Conservation (phyloP, 1,284 basidiomycete genomes). For the Marasmius oreades region DNA sequence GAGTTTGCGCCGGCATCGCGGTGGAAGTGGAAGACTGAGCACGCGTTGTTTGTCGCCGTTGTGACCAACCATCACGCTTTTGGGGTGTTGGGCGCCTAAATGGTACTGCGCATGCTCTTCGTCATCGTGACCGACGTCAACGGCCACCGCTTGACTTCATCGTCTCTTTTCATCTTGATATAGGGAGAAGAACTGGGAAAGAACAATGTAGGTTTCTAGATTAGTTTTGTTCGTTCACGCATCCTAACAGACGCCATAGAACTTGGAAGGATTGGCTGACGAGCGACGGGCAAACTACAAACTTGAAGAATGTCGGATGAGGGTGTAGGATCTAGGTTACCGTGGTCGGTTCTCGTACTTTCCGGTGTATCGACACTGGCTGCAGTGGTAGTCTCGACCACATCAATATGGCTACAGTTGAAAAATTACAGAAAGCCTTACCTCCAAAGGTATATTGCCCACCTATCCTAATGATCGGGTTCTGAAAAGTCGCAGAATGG, state of each 20-base stretch:
- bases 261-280: too few relatives aligned
- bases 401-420: conserved; percentile 86
- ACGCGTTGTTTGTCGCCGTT: conserved; percentile 42
- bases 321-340: conserved; percentile 50
- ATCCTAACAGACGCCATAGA: too few relatives aligned
- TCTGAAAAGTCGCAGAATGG: conserved; percentile 57
- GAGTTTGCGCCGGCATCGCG: conserved; percentile 70
- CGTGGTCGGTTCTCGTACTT: conserved; percentile 53
- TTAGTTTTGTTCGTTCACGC: too few relatives aligned
- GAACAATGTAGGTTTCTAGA: too few relatives aligned
- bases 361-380: conserved; percentile 61
- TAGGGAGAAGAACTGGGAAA: too few relatives aligned
- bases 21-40: conserved; percentile 23
- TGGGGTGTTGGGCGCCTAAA: too few relatives aligned
- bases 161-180: too few relatives aligned
- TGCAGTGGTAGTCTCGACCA: conserved; percentile 77
- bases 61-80: neutral
- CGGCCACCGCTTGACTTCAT: too few relatives aligned
- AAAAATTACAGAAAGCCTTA: conserved; percentile 87
- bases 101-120: too few relatives aligned
- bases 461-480: neutral
- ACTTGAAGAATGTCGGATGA: neutral
- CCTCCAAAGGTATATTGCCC: conserved; percentile 63
- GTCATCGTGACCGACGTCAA: too few relatives aligned
- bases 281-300: neutral